Conservation (phyloP, 2,329 filamentous ascomycete species). For the Penicillium fuscoglaucum region DNA sequence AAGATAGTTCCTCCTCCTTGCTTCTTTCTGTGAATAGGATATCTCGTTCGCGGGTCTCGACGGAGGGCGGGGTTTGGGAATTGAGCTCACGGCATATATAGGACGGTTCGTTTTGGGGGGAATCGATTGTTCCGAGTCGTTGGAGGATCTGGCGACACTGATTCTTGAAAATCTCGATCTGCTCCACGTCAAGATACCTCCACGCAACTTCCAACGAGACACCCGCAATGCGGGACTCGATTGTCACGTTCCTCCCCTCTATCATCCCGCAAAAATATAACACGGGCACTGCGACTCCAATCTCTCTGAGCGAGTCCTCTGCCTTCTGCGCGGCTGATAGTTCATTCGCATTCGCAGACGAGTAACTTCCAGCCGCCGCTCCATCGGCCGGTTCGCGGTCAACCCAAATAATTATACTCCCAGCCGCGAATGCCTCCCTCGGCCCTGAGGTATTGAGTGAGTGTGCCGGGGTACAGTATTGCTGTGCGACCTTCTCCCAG, state of each 20-base stretch:
- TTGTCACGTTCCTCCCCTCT: constrained; percentile 41
- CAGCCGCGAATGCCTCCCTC: constrained; percentile 38
- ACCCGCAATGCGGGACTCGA: constrained; percentile 44
- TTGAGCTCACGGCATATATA: constrained; percentile 39
- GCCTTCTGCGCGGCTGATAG: constrained; percentile 37
- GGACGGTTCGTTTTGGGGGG: constrained; percentile 31
- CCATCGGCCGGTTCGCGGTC: constrained; percentile 32
- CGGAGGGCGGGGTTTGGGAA: constrained; percentile 26
- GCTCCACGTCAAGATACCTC: constrained; percentile 36
- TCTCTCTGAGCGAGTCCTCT: constrained; percentile 33
- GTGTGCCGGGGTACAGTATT: constrained; percentile 35
- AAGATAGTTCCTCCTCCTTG: constrained; percentile 28
- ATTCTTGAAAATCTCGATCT: constrained; percentile 37
- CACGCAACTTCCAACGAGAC: constrained; percentile 43
- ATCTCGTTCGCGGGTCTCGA: constrained; percentile 30
- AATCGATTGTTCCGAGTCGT: constrained; percentile 29
- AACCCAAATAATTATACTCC: constrained; percentile 40
- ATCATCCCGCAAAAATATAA: constrained; percentile 42
- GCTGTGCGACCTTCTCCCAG: constrained; percentile 38
- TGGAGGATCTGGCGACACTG: constrained; percentile 40
- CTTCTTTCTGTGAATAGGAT: constrained; percentile 35
- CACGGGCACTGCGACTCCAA: constrained; percentile 37
- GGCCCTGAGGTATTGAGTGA: constrained; percentile 32
- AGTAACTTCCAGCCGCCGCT: constrained; percentile 33
- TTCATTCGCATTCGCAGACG: constrained; percentile 41